These are phyloP conservation scores for Penicillium taxi DNA, from an alignment of 495 filamentous ascomycete genomes.

Conservation along the genomic window DNA sequence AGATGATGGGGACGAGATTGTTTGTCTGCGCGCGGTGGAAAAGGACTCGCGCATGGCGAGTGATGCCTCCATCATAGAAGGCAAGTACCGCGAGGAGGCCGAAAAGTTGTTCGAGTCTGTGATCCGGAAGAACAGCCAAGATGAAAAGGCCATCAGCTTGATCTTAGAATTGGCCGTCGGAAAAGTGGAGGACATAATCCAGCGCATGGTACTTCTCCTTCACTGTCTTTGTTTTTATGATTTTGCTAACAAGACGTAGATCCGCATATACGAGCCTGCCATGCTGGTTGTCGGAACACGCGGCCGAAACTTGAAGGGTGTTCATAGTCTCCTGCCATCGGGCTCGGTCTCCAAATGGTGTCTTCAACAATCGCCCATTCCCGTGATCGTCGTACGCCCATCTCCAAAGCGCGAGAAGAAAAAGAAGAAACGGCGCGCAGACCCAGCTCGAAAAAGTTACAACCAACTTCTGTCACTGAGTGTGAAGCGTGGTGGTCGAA, in stretches of 20 bases:
- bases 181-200: constrained; percentile 86
- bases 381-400: constrained; percentile 93
- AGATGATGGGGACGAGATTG: constrained; percentile 93
- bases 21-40: constrained; percentile 87
- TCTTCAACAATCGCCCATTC: constrained; percentile 88
- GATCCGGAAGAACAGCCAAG: constrained; percentile 67
- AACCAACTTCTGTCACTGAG: constrained; percentile 64
- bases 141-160: constrained; percentile 78
- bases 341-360: constrained; percentile 97
- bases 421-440: constrained; percentile 75
- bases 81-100: constrained; percentile 73
- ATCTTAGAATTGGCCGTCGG: constrained; percentile 86
- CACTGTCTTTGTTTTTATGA: neutral
- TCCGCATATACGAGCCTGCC: constrained; percentile 87
- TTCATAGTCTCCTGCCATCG: constrained; percentile 83
- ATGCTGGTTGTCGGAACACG: constrained; percentile 93
- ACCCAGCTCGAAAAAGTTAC: constrained; percentile 74
- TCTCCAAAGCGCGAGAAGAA: constrained; percentile 86
- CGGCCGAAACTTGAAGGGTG: constrained; percentile 75
- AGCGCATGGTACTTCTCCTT: constrained; percentile 65
- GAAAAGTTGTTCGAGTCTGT: constrained; percentile 66
- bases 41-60: constrained; percentile 68
- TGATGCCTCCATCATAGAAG: constrained; percentile 59
- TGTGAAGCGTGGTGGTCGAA: constrained; percentile 44
- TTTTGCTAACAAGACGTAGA: constrained; percentile 44